Conservation (phyloP, 2,329 filamentous ascomycete species). For the Trichoderma aggressivum region DNA sequence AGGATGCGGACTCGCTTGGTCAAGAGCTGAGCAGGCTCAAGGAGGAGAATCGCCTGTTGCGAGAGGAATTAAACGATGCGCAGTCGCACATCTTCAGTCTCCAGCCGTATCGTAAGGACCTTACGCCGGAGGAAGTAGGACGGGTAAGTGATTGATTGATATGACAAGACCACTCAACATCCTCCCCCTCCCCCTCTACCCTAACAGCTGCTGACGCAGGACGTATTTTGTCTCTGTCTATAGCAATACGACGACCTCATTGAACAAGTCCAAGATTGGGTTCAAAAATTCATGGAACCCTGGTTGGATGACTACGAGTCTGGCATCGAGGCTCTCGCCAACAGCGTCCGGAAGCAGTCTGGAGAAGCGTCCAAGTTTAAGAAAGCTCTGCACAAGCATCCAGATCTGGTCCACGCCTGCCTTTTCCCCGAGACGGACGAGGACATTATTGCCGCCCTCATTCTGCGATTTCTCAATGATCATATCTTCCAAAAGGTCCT, state of each 20-base stretch:
- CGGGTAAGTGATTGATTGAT: conserved; percentile 27
- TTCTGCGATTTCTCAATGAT: conserved; percentile 36
- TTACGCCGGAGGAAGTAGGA: conserved; percentile 36
- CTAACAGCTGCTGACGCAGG: not conserved
- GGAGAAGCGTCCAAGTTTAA: conserved; percentile 29
- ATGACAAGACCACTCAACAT: not conserved
- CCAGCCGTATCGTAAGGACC: conserved; percentile 38
- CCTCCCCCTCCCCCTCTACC: not conserved
- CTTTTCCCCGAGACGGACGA: conserved; percentile 38
- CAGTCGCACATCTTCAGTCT: conserved; percentile 41
- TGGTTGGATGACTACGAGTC: conserved; percentile 30
- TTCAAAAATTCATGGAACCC: conserved; percentile 33
- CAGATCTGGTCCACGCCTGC: conserved; percentile 33
- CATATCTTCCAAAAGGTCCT: conserved; percentile 35
- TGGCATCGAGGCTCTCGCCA: conserved; percentile 26
- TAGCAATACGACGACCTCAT: conserved; percentile 38
- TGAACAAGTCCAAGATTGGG: conserved; percentile 35
- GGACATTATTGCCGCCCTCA: conserved; percentile 34
- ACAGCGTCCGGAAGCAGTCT: conserved; percentile 24
- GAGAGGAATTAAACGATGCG: conserved; percentile 34
- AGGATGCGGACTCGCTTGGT: conserved; percentile 25
- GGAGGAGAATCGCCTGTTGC: conserved; percentile 29
- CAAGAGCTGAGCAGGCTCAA: conserved; percentile 24
- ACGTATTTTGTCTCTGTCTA: not conserved
- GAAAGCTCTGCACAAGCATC: conserved; percentile 27